Base-by-base conservation (phyloP, 768 basidiomycete species). In the Suillus occidentalis region DNA sequence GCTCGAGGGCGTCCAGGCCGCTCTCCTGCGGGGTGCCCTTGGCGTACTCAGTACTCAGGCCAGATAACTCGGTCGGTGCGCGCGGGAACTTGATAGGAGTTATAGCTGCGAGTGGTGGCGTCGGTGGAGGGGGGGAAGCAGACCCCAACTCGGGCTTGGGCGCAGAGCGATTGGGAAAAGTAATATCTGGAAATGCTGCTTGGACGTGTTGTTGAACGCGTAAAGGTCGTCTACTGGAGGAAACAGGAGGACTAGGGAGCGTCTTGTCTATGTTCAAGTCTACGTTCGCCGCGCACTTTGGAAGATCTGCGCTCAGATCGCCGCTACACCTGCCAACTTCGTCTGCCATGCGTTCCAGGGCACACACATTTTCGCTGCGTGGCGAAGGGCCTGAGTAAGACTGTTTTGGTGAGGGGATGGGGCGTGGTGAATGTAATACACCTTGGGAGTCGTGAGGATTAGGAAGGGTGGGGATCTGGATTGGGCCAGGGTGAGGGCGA, bases 1-100 rank as follows among this genome's bases (percentile, higher is more conserved):
- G 80, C 71, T 94, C 91, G 9, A 94, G 77, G 4, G 87, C 91
- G 67, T 94, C 91, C 4, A 94, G 76, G 10, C 91, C 91, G 59
- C 81, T 87, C 68, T 85, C 85, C 49, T 66, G 69, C 6, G 60
- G 63, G 12, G 60, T 68, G 36, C 68, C 65, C 62, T 70, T 71
- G 16, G 69, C 70, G 28, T 67, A 40, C 58, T 70, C 70, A 14
- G 69, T 67, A 45, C 72, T 68, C 22, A 75, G 63, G 22, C 75
- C 70, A 1, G 70, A 71, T 37, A 70, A 28, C 36, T 74, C 74
- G 22, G 67, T 67, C 36, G 72, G 78, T 7, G 75, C 75, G n/a
- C 79, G 79, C 12, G 74, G 70, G 39, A 76, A 77, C 42, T 75
- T 77, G 62, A 76, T 66, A 43, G 75, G 76, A 8, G 70, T 75